These are phyloP conservation scores for Epichloe uncinata DNA, from an alignment of 2,329 filamentous ascomycete genomes.

Conservation along the genomic window DNA sequence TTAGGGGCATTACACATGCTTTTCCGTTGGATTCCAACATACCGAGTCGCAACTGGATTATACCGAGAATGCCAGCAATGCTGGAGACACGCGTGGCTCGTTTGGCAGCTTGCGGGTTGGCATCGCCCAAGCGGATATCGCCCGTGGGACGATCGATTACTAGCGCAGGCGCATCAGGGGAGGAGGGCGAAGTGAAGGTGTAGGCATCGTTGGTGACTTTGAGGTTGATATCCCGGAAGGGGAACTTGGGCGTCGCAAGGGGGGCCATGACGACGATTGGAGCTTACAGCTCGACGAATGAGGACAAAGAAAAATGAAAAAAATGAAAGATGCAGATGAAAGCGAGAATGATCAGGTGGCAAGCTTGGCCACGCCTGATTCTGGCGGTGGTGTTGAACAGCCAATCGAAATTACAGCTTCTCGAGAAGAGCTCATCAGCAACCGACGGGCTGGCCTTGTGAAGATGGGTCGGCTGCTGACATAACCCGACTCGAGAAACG, in stretches of 20 bases:
- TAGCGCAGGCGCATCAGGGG: constrained; percentile 74
- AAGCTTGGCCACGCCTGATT: neutral
- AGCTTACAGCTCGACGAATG: neutral
- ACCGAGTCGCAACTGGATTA: constrained; percentile 90
- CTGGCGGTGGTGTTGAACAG: neutral
- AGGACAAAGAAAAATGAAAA: neutral
- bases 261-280: constrained; percentile 20
- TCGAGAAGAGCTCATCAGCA: neutral
- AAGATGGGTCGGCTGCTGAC: neutral
- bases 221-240: constrained; percentile 94
- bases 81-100: constrained; percentile 65
- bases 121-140: constrained; percentile 75
- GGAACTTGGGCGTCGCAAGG: constrained; percentile 32
- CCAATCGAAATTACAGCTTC: too few relatives aligned
- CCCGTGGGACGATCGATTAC: constrained; percentile 87
- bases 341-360: neutral
- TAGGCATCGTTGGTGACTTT: constrained; percentile 86
- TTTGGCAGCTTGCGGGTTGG: constrained; percentile 60
- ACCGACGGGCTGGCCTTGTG: neutral
- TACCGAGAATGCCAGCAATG: constrained; percentile 86
- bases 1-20: neutral
- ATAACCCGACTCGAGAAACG: neutral
- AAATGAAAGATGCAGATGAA: neutral
- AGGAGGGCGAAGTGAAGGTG: constrained; percentile 91
- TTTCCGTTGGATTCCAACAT: constrained; percentile 16